phyloP scores from a whole-genome alignment of 225 moss, liverwort and hornwort genomes.

The Rhytidiadelphus loreus region DNA sequence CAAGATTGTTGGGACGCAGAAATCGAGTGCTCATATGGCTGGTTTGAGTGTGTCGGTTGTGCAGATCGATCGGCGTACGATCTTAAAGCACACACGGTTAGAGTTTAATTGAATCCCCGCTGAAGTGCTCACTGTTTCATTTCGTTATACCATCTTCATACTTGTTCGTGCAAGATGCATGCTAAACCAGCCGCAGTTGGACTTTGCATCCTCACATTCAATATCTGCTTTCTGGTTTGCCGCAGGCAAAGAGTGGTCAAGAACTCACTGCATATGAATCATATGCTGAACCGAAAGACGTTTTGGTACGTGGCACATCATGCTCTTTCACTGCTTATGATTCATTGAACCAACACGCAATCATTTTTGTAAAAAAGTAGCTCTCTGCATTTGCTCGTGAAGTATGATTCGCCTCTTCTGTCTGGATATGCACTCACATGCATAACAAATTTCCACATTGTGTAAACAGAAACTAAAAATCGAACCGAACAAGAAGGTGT shows the following conservation, averaged over 20 bases:
- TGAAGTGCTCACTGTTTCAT: not conserved
- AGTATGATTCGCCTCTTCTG: not conserved
- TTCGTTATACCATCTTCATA: not conserved
- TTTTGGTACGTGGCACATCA: constrained; percentile 33
- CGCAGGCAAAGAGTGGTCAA: constrained; percentile 69
- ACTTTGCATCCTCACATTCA: not conserved
- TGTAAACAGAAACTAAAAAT: constrained; percentile 50
- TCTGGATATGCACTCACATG: not conserved
- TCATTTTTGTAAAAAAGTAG: not conserved
- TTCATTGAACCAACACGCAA: not conserved
- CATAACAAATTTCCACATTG: not conserved
- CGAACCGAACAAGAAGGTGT: constrained; percentile 44
- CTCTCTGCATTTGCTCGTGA: not conserved
- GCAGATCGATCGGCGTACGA: constrained; percentile 97
- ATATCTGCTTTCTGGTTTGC: not conserved
- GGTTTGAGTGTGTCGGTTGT: constrained; percentile 94
- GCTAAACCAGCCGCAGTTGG: not conserved
- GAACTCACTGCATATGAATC: constrained; percentile 55
- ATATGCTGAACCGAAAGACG: constrained; percentile 35
- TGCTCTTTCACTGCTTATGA: not conserved
- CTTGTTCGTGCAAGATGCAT: not conserved
- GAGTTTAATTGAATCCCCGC: not conserved
- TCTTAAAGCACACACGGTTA: constrained; percentile 82
- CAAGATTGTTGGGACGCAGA: constrained; percentile 99
- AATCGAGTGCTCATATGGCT: constrained; percentile 92